phyloP scores from a whole-genome alignment of 352 stramenopile species.

The Pythium utonaiense region DNA sequence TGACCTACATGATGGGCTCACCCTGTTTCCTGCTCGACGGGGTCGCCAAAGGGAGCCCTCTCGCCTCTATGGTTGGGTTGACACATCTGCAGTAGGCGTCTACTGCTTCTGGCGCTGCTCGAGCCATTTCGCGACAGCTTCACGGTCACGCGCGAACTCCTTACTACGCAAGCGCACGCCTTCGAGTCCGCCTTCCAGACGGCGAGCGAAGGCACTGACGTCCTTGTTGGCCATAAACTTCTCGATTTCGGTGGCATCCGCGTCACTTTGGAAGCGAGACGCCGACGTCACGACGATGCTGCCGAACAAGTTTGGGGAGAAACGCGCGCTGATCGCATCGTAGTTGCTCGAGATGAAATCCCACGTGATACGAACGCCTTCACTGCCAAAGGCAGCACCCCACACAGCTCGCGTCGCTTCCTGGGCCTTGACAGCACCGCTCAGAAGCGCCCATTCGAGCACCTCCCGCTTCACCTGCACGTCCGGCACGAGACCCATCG shows the following conservation, averaged over 20 bases:
- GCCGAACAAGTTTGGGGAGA: slow-evolving; percentile 53
- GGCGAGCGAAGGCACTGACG: slow-evolving; percentile 47
- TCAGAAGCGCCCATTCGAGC: slow-evolving; percentile 70
- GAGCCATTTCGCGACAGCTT: slow-evolving; percentile 55
- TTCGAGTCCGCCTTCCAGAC: slow-evolving; percentile 56
- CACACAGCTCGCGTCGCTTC: slow-evolving; percentile 54
- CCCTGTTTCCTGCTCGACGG: too few species aligned
- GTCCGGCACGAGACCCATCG: slow-evolving; percentile 48
- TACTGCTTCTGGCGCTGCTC: slow-evolving; percentile 5
- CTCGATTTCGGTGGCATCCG: slow-evolving; percentile 48
- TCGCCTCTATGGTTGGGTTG: background rate
- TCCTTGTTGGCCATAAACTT: slow-evolving; percentile 56
- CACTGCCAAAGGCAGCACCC: slow-evolving; percentile 46
- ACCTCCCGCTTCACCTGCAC: slow-evolving; percentile 45
- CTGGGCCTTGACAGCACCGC: slow-evolving; percentile 49
- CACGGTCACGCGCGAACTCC: slow-evolving; percentile 45
- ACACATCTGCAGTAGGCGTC: background rate
- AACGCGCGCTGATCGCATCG: slow-evolving; percentile 49
- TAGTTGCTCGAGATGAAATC: slow-evolving; percentile 65
- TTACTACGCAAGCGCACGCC: slow-evolving; percentile 51
- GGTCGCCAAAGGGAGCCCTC: background rate
- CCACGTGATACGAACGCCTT: slow-evolving; percentile 56
- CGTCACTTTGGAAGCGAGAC: slow-evolving; percentile 40
- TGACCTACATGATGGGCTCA: background rate
- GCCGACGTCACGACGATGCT: slow-evolving; percentile 40